Evolutionary conservation across 108 stramenopile species (phyloP).

Genomic region (Pseudonitzschia pungens): DNA sequence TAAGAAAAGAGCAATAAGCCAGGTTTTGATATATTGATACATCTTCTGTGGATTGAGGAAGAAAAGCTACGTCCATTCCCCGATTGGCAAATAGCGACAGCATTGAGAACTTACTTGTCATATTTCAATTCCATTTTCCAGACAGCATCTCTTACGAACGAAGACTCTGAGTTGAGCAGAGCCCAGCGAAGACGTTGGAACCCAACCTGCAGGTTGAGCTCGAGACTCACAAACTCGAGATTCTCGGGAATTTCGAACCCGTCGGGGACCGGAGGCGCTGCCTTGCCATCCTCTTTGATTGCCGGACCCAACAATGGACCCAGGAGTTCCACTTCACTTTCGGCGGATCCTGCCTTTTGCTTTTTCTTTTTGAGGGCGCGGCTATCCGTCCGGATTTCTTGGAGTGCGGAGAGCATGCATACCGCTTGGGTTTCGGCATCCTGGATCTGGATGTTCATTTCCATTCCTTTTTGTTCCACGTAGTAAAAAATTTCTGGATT

Average conservation of each 20-base stretch:
- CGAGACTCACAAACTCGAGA: slow-evolving; percentile 69
- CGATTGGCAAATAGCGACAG: neutral
- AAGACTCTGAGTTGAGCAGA: slow-evolving; percentile 49
- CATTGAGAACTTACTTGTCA: slow-evolving; percentile 36
- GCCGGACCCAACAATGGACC: slow-evolving; percentile 70
- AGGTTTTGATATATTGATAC: neutral
- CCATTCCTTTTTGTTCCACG: slow-evolving; percentile 83
- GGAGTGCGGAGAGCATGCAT: slow-evolving; percentile 76
- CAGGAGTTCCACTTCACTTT: slow-evolving; percentile 40
- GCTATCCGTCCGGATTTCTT: slow-evolving; percentile 68
- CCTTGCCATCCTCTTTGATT: slow-evolving; percentile 57
- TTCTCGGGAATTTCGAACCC: slow-evolving; percentile 60
- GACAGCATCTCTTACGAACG: slow-evolving; percentile 62
- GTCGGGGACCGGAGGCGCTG: slow-evolving; percentile 45
- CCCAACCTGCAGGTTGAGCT: slow-evolving; percentile 74
- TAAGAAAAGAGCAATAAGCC: neutral
- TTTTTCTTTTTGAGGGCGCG: slow-evolving; percentile 49
- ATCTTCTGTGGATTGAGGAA: neutral
- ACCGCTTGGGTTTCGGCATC: slow-evolving; percentile 55
- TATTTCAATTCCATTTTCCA: slow-evolving; percentile 59
- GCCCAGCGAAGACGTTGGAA: slow-evolving; percentile 75
- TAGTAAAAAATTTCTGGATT: slow-evolving; percentile 65
- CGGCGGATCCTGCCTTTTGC: slow-evolving; percentile 40
- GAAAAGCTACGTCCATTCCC: neutral
- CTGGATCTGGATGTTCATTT: slow-evolving; percentile 73